Base-by-base conservation (phyloP, 1,139 yeast genomes). In the Suhomyces wounanorum region DNA sequence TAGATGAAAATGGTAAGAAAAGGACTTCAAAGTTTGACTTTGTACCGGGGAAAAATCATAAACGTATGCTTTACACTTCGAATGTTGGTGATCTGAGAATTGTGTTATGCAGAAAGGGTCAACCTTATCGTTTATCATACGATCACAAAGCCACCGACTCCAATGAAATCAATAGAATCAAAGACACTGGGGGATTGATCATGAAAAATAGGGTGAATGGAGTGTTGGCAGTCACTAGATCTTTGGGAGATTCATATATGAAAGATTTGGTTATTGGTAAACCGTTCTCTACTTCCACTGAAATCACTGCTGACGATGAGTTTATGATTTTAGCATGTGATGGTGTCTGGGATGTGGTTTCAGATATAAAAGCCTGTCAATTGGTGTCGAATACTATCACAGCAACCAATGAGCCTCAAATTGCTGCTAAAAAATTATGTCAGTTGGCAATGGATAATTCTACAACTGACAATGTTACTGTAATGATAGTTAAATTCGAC, bases 11-110 rank as follows among this genome's bases (percentile, higher is more conserved):
- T 41, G 21, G 16, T 3, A 49, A 38, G 33, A 23, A 43, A 21
- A 45, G 37, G n/a, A 38, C 39, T 28, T 36, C 50, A 11, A 48
- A 64, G 36, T 79, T 73, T 61, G 85, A 78, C 53, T 80, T 78
- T 55, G 62, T 72, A 2, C 84, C 84, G 1, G 60, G 70, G 0
- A 54, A 61, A 16, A 61, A 69, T 55, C 89, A 86, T 60, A 81
- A 76, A 58, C 67, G 97, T 58, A 83, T 89, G 83, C 75, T 94
- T 31, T 91, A 91, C 61, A 92, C 97, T 0, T 96, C 97, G 11
- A 94, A 94, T 62, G 99, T 90, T 5, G 99, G 99, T 2, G 99
- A 94, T 65, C 85, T 96, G 58, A 78, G 98, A 55, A 82, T 92
- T 33, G 89, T 94, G 1, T 73, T 94, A 46, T 86, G 81, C 61